Evolutionary conservation across 345 rosid genomes (phyloP).

Genomic region (Nasturtium officinale): DNA sequence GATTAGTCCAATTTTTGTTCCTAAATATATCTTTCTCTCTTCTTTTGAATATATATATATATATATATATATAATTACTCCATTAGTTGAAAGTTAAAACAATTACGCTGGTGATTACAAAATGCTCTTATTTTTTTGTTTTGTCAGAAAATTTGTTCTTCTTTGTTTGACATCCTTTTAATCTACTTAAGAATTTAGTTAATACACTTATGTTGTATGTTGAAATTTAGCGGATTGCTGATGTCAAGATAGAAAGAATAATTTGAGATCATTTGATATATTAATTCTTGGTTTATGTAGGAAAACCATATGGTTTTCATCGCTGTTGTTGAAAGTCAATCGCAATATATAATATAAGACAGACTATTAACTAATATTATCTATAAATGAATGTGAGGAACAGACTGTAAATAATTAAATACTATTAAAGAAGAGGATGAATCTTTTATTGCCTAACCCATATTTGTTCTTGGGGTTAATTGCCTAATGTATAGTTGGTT

Average conservation of each 20-base stretch:
- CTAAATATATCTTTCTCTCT: neutral
- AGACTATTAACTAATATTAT: slow-evolving; percentile 28
- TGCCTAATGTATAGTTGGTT: slow-evolving; percentile 25
- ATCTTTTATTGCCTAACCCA: slow-evolving; percentile 39
- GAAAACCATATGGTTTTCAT: neutral
- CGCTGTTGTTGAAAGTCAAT: slow-evolving; percentile 29
- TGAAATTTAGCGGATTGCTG: neutral
- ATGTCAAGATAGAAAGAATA: neutral
- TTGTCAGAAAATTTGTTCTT: neutral
- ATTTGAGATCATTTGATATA: neutral
- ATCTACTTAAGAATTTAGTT: neutral
- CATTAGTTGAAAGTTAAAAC: neutral
- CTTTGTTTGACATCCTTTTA: neutral
- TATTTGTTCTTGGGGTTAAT: neutral
- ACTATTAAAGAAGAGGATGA: slow-evolving; percentile 23
- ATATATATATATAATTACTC: no score
- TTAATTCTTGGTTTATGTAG: slow-evolving; percentile 2
- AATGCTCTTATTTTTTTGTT: neutral
- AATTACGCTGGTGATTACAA: neutral
- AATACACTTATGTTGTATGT: neutral
- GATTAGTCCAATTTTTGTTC: neutral
- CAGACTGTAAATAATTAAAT: slow-evolving; percentile 15
- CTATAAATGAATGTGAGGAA: slow-evolving; percentile 19
- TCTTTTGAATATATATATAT: neutral
- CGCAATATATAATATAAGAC: slow-evolving; percentile 31